Percentiles rank a stretch among this genome's conserved stretches.
These are phyloP conservation scores for Larix kaempferi DNA, from an alignment of 75 land plant genomes.

Conservation along the genomic window DNA sequence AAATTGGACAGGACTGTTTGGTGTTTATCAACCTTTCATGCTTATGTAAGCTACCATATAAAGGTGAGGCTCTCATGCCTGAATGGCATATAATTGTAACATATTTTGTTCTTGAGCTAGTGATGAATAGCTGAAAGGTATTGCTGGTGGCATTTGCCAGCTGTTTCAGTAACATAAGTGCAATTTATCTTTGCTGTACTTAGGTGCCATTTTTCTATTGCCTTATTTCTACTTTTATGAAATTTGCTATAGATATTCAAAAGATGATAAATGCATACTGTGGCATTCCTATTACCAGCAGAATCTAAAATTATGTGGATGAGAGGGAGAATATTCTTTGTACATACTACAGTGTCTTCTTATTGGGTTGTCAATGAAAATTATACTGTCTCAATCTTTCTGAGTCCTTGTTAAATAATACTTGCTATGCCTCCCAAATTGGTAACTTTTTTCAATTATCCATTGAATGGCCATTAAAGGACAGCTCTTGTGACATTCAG, in stretches of 20 bases:
- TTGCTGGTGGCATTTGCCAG: neutral
- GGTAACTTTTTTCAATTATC: neutral
- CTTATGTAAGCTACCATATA: conserved; percentile 97
- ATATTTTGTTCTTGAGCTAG: neutral
- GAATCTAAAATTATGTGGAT: neutral
- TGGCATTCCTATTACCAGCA: neutral
- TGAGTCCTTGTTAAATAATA: neutral
- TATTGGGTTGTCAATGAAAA: neutral
- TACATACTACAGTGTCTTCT: neutral
- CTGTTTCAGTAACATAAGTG: no score
- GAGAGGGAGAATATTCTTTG: neutral
- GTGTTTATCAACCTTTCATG: conserved; percentile 92
- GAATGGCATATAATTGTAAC: neutral
- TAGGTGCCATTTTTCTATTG: neutral
- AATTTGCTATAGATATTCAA: neutral
- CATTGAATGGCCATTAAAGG: neutral
- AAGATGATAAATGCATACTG: neutral
- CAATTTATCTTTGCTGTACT: neutral
- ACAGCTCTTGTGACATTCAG: neutral
- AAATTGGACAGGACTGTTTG: conserved; percentile 89
- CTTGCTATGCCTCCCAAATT: neutral
- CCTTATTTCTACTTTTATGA: neutral
- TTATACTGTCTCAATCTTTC: neutral
- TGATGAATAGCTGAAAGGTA: neutral
- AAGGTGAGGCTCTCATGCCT: conserved; percentile 47